Conservation (phyloP, 441 rosid species). For the Aquilaria agallochum region DNA sequence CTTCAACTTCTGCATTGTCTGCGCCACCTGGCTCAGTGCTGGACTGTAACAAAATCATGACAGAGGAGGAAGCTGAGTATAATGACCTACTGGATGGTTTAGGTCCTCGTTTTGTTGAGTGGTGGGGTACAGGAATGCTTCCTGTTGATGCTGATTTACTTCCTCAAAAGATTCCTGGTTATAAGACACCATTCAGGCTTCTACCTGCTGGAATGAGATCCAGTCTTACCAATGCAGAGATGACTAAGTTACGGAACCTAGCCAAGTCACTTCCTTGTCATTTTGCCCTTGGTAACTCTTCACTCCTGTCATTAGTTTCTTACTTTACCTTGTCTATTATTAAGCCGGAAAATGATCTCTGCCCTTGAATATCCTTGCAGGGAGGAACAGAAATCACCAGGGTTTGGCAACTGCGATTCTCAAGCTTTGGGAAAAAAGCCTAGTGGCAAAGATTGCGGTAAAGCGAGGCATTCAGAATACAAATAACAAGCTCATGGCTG, state of each 20-base stretch:
- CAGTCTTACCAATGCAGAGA: conserved; percentile 87
- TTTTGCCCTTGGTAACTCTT: conserved; percentile 86
- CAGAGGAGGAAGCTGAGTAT: conserved; percentile 83
- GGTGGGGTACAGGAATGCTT: conserved; percentile 98
- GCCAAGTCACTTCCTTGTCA: conserved; percentile 95
- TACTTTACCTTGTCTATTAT: conserved; percentile 14
- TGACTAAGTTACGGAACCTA: conserved; percentile 84
- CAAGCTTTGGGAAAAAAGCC: conserved; percentile 93
- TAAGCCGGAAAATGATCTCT: conserved; percentile 11
- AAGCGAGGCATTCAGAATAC: conserved; percentile 98
- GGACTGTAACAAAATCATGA: conserved; percentile 34
- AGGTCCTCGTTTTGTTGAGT: conserved; percentile 91
- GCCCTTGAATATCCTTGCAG: conserved; percentile 34
- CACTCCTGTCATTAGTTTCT: conserved; percentile 11
- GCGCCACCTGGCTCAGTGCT: conserved; percentile 31
- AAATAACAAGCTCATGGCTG: conserved; percentile 96
- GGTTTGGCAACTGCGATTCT: conserved; percentile 88
- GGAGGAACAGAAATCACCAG: conserved; percentile 97
- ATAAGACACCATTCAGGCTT: conserved; percentile 91
- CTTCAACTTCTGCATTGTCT: conserved; percentile 29
- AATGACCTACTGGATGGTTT: conserved; percentile 72
- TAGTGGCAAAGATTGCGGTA: conserved; percentile 84
- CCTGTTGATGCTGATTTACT: conserved; percentile 97
- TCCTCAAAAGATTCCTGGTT: conserved; percentile 75
- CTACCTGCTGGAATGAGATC: conserved; percentile 97